Evolutionary conservation across 179 eudicot genomes (phyloP).

Genomic region (Heliamphora pulchella): DNA sequence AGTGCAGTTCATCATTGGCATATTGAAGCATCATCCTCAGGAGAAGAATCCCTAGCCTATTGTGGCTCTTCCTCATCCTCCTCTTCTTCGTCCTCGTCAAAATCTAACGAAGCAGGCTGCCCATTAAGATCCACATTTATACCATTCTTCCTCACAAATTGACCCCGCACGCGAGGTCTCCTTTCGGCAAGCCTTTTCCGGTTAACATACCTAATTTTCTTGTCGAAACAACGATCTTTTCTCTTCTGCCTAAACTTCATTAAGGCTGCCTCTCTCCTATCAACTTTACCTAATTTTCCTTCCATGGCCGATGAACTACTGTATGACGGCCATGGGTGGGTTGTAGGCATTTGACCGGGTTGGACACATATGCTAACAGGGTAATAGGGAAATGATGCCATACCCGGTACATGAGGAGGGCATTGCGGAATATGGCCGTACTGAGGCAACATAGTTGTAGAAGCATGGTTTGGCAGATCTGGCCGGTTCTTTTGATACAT

Average conservation of each 20-base stretch:
- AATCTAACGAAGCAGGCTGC: slow-evolving; percentile 50
- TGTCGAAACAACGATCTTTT: slow-evolving; percentile 87
- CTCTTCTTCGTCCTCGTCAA: slow-evolving; percentile 56
- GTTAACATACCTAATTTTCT: slow-evolving; percentile 89
- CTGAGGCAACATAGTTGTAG: slow-evolving; percentile 43
- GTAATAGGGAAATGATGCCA: slow-evolving; percentile 63
- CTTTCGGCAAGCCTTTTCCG: slow-evolving; percentile 79
- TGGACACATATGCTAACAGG: slow-evolving; percentile 47
- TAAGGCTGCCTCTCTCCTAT: slow-evolving; percentile 89
- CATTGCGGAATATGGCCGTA: slow-evolving; percentile 51
- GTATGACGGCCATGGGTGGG: slow-evolving; percentile 51
- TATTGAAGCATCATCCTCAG: slow-evolving; percentile 39
- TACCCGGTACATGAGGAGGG: slow-evolving; percentile 47
- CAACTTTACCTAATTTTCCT: slow-evolving; percentile 41
- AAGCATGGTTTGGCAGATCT: slow-evolving; percentile 30
- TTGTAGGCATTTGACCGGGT: slow-evolving; percentile 64
- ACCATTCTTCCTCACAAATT: slow-evolving; percentile 83
- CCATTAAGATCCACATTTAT: slow-evolving; percentile 78
- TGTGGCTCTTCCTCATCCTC: slow-evolving; percentile 53
- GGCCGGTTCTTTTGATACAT: slow-evolving; percentile 45
- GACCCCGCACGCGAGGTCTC: slow-evolving; percentile 91
- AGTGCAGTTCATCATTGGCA: background rate
- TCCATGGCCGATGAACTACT: slow-evolving; percentile 45
- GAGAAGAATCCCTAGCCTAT: slow-evolving; percentile 36
- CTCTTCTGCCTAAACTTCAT: slow-evolving; percentile 91